phyloP scores from a whole-genome alignment of 1,284 basidiomycete species.

The Xanthoconium separans region DNA sequence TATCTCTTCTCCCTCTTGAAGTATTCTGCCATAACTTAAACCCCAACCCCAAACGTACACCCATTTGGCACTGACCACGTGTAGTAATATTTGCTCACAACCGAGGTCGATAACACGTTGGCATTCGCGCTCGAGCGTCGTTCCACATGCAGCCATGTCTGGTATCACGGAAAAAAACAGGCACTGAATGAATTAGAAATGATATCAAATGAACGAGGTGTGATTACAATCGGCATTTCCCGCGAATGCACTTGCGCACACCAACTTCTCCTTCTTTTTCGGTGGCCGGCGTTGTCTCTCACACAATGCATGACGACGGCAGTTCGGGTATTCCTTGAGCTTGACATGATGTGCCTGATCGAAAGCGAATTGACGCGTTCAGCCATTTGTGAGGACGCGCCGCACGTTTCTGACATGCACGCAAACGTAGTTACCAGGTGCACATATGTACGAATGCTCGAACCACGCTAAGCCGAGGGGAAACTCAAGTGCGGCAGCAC shows the following conservation, averaged over 20 bases:
- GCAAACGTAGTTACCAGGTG: background rate
- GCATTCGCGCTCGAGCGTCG: conserved; percentile 1
- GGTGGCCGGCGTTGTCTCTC: conserved; percentile 12
- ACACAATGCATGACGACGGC: conserved; percentile 9
- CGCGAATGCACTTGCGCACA: conserved; percentile 19
- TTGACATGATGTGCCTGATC: conserved; percentile 13
- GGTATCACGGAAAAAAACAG: conserved; percentile 2
- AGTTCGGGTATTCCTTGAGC: conserved; percentile 1
- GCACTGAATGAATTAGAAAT: conserved; percentile 7
- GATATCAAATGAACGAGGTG: background rate
- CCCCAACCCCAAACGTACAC: background rate
- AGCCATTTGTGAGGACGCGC: conserved; percentile 8
- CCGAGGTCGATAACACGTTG: conserved; percentile 9
- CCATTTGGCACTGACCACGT: conserved; percentile 3
- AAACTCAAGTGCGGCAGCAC: background rate
- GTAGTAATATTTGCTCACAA: conserved; percentile 11
- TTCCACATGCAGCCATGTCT: conserved; percentile 5
- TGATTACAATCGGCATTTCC: conserved; percentile 19
- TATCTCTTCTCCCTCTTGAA: conserved; percentile 20
- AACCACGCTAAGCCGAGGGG: conserved; percentile 1
- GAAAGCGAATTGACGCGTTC: background rate
- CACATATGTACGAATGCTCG: background rate
- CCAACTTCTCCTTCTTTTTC: background rate
- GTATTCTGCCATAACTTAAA: conserved; percentile 17
- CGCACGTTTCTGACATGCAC: conserved; percentile 7